phyloP scores from a whole-genome alignment of 768 basidiomycete genomes.

The Calocera cornea region DNA sequence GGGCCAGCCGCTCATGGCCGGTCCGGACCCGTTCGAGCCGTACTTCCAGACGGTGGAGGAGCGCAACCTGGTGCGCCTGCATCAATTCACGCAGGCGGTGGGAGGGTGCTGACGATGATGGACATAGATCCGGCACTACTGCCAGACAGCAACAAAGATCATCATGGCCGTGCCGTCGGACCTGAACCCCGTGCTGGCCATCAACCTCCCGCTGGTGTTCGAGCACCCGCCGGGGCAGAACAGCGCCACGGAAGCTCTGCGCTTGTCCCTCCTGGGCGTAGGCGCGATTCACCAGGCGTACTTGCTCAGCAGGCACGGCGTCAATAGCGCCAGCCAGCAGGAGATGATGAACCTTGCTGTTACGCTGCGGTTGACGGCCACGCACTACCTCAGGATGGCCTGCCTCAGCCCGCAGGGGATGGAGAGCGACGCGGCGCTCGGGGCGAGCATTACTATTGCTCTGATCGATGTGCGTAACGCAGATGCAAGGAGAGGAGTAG shows the following conservation, averaged over 20 bases:
- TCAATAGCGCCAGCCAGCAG: constrained; percentile 16
- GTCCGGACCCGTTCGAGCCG: constrained; percentile 15
- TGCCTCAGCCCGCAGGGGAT: constrained; percentile 23
- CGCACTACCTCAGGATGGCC: constrained; percentile 24
- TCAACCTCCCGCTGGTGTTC: constrained; percentile 32
- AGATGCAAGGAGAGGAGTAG: constrained; percentile 5
- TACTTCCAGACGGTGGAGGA: constrained; percentile 15
- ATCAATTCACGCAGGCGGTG: not conserved
- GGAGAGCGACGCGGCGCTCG: constrained; percentile 22
- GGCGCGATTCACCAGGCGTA: constrained; percentile 31
- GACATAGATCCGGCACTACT: constrained; percentile 31
- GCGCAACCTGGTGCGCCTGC: constrained; percentile 14
- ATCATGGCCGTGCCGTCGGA: constrained; percentile 33
- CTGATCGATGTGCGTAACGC: constrained; percentile 26
- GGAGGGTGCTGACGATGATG: constrained; percentile 6
- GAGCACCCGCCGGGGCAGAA: constrained; percentile 24
- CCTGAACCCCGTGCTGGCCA: constrained; percentile 33
- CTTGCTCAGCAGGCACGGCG: constrained; percentile 17
- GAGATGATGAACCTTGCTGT: constrained; percentile 28
- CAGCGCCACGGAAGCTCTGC: constrained; percentile 25
- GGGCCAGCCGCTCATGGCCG: constrained; percentile 2
- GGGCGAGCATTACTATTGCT: constrained; percentile 22
- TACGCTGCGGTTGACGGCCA: constrained; percentile 26
- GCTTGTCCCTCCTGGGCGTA: constrained; percentile 29
- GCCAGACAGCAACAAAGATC: constrained; percentile 34